Evolutionary conservation across 257 asterid species (phyloP).

Genomic region (Solanum pennellii): DNA sequence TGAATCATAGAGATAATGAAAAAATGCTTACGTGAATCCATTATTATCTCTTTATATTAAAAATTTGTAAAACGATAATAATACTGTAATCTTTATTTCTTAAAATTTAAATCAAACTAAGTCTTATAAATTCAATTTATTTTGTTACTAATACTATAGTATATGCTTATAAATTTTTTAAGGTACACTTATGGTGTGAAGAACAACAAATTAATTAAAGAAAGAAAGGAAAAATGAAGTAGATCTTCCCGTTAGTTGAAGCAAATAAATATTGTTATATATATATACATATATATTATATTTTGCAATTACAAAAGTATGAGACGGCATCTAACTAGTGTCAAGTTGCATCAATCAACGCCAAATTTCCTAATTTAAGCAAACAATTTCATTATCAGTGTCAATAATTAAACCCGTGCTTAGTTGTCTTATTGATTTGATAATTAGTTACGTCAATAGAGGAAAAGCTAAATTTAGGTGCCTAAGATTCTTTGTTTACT

Average conservation of each 20-base stretch:
- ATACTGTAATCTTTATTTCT: fast-evolving
- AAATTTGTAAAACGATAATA: neutral
- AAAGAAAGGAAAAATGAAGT: neutral
- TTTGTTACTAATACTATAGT: neutral
- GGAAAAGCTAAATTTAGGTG: constrained; percentile 9
- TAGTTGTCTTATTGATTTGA: constrained; percentile 10
- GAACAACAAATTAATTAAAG: neutral
- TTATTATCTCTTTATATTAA: neutral
- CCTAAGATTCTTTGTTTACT: constrained; percentile 48
- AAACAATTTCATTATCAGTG: constrained; percentile 17
- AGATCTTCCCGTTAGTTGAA: neutral
- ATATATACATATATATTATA: neutral
- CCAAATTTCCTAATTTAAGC: constrained; percentile 34
- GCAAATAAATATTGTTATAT: neutral
- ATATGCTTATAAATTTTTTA: neutral
- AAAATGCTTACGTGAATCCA: neutral
- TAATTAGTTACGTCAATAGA: neutral
- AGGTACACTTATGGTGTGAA: neutral
- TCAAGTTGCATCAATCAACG: constrained; percentile 37
- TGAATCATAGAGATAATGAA: neutral
- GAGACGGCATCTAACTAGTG: neutral
- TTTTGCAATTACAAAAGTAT: neutral
- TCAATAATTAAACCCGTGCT: constrained; percentile 12
- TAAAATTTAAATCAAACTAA: neutral
- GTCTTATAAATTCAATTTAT: too few species aligned